Percentiles rank a stretch among this genome's conserved stretches.
phyloP scores from a whole-genome alignment of 768 basidiomycete genomes.

The Hericium alpestre region DNA sequence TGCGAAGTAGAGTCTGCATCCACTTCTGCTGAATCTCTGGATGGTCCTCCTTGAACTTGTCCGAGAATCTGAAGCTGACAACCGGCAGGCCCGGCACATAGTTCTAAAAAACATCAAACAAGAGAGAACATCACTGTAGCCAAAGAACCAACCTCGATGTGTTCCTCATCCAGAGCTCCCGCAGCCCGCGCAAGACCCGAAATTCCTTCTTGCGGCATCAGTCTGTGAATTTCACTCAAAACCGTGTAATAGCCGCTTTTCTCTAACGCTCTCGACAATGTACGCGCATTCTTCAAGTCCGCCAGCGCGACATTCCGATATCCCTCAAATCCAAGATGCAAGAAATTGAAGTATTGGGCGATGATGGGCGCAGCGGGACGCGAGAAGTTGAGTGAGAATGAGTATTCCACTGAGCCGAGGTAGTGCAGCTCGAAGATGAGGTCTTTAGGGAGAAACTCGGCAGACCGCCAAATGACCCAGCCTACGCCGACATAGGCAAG shows the following conservation, averaged over 20 bases:
- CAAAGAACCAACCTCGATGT: conserved; percentile 12
- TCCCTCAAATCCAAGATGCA: conserved; percentile 49
- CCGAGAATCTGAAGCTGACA: conserved; percentile 44
- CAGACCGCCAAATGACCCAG: conserved; percentile 53
- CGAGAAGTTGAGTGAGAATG: conserved; percentile 55
- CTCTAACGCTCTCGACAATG: conserved; percentile 53
- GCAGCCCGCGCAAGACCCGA: conserved; percentile 20
- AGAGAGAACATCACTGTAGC: not conserved
- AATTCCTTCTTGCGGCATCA: conserved; percentile 15
- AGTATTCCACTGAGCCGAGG: conserved; percentile 56
- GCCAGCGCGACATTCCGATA: conserved; percentile 37
- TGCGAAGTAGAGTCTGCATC: conserved; percentile 40
- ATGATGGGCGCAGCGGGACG: conserved; percentile 52
- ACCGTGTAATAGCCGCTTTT: conserved; percentile 40
- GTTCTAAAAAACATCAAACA: conserved; percentile 21
- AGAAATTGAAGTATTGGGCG: conserved; percentile 52
- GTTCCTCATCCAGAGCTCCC: conserved; percentile 34
- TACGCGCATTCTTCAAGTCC: conserved; percentile 50
- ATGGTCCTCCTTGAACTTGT: conserved; percentile 39
- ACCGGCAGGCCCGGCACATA: conserved; percentile 45
- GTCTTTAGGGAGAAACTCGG: conserved; percentile 50
- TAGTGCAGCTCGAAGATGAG: conserved; percentile 55
- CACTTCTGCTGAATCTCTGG: conserved; percentile 49
- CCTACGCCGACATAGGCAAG: conserved; percentile 47
- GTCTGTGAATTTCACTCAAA: conserved; percentile 44